phyloP scores from a whole-genome alignment of 2,329 filamentous ascomycete genomes.

The Ambrosiella xylebori region DNA sequence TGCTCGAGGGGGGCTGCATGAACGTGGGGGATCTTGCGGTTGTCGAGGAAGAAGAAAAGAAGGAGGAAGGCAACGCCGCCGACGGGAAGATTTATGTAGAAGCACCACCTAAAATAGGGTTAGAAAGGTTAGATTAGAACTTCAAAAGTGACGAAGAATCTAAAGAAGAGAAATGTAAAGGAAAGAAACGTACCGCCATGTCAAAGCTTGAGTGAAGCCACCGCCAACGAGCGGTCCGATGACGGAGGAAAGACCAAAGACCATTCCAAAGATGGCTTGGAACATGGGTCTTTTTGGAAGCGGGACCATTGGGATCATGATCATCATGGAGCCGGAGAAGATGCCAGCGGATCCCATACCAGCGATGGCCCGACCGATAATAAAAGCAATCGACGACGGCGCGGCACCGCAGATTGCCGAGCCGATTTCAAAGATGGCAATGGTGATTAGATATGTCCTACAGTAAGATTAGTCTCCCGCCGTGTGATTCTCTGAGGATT shows the following conservation, averaged over 20 bases:
- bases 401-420: slow-evolving; percentile 38
- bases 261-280: slow-evolving; percentile 35
- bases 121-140: background rate
- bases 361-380: slow-evolving; percentile 38
- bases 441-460: slow-evolving; percentile 27
- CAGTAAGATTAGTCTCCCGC: background rate
- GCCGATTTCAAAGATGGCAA: slow-evolving; percentile 37
- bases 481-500: background rate
- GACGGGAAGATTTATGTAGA: slow-evolving; percentile 41
- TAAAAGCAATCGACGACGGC: slow-evolving; percentile 35
- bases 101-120: slow-evolving; percentile 30
- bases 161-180: background rate
- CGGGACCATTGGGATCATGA: slow-evolving; percentile 40
- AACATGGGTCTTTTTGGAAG: slow-evolving; percentile 43
- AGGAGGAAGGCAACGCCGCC: slow-evolving; percentile 33
- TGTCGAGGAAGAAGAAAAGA: slow-evolving; percentile 32
- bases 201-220: slow-evolving; percentile 30
- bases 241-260: slow-evolving; percentile 38
- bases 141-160: background rate
- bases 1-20: slow-evolving; percentile 22
- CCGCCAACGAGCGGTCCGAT: slow-evolving; percentile 37
- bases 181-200: slow-evolving; percentile 26
- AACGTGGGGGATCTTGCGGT: slow-evolving; percentile 17
- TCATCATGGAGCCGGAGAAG: slow-evolving; percentile 38
- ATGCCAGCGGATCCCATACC: slow-evolving; percentile 40